Evolutionary conservation across 371 early-diverging fungal species (phyloP).

Genomic region (Parasitella parasitica): DNA sequence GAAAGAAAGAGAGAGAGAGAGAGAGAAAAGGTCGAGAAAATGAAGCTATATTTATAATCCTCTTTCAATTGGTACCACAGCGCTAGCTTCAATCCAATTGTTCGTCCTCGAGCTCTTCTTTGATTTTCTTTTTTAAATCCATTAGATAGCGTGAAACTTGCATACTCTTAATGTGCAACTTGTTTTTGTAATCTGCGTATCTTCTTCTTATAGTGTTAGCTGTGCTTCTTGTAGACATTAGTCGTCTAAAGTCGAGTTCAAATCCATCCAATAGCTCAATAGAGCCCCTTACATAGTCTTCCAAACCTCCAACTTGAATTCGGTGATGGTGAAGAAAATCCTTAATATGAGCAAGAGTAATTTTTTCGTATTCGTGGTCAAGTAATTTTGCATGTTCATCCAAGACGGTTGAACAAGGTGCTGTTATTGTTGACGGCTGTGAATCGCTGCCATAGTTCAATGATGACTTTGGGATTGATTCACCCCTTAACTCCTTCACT

Average conservation of each 20-base stretch:
- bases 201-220: neutral
- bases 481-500: conserved; percentile 48
- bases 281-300: conserved; percentile 65
- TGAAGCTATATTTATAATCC: neutral
- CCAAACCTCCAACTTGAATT: conserved; percentile 71
- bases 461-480: conserved; percentile 36
- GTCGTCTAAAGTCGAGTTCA: conserved; percentile 30
- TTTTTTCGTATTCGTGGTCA: neutral
- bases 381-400: too few species aligned
- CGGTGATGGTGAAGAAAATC: conserved; percentile 74
- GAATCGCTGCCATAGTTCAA: neutral
- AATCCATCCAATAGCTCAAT: conserved; percentile 24
- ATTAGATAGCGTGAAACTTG: conserved; percentile 37
- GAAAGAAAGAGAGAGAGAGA: neutral
- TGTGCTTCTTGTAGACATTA: neutral
- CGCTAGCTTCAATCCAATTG: neutral
- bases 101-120: conserved; percentile 31
- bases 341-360: conserved; percentile 1
- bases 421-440: neutral
- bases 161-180: conserved; percentile 51
- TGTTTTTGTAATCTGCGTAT: conserved; percentile 41
- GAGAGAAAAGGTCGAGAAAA: neutral
- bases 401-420: neutral
- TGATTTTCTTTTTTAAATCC: conserved; percentile 30
- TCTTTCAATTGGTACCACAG: neutral